phyloP scores from a whole-genome alignment of 2,329 filamentous ascomycete species.

The Zymoseptoria pseudotritici region DNA sequence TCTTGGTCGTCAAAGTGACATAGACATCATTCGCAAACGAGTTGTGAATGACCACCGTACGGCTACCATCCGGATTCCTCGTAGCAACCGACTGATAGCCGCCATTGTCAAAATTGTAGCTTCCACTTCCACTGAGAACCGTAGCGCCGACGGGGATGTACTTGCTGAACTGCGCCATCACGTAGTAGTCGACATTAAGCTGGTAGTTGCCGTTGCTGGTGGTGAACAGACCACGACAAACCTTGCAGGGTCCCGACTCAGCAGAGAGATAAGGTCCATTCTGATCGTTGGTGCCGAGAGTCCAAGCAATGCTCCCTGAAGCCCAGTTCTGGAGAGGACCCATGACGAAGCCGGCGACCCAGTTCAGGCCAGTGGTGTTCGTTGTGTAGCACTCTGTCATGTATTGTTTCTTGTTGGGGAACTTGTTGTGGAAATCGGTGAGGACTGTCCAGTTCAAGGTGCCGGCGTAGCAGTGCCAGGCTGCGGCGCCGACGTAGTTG shows the following conservation, averaged over 20 bases:
- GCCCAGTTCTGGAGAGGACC: conserved; percentile 19
- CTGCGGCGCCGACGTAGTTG: conserved; percentile 12
- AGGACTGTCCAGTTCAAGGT: conserved; percentile 10
- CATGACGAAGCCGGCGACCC: conserved; percentile 15
- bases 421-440: conserved; percentile 11
- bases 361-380: conserved; percentile 6
- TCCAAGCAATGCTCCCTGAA: conserved; percentile 15
- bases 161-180: conserved; percentile 17
- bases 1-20: conserved; percentile 10
- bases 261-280: conserved; percentile 11
- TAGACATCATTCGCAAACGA: conserved; percentile 7
- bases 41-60: conserved; percentile 13
- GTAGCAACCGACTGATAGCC: conserved; percentile 10
- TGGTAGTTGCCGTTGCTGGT: conserved; percentile 12
- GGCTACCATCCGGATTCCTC: conserved; percentile 13
- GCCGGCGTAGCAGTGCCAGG: conserved; percentile 18
- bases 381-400: conserved; percentile 20
- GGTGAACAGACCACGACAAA: conserved; percentile 13
- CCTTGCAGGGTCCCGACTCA: conserved; percentile 5
- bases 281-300: conserved; percentile 8
- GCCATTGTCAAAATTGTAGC: conserved; percentile 1
- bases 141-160: conserved; percentile 12
- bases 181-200: conserved; percentile 15
- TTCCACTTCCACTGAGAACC: conserved; percentile 8
- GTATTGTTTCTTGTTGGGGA: conserved; percentile 11